phyloP scores from a whole-genome alignment of 306 rosid species.

The Quercus mongolica region DNA sequence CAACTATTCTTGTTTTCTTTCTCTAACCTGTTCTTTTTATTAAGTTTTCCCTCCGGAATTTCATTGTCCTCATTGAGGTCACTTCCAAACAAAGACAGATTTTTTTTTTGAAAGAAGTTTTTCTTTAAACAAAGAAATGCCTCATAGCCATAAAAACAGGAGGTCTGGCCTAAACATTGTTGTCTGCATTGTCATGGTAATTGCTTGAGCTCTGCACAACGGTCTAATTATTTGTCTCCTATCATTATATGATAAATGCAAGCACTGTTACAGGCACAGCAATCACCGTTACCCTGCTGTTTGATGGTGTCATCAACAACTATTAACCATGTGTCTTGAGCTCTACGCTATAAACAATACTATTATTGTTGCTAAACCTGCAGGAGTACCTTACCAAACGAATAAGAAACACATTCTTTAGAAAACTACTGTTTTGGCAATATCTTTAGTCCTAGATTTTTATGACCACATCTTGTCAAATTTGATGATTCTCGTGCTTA shows the following conservation, averaged over 20 bases:
- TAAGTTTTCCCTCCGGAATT: neutral
- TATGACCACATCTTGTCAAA: no score
- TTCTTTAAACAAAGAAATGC: neutral
- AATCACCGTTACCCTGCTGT: neutral
- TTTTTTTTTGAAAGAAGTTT: no score
- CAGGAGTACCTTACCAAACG: neutral
- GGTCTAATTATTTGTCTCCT: neutral
- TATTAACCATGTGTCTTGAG: neutral
- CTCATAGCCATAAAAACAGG: neutral
- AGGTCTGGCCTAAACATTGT: neutral
- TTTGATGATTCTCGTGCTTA: no score
- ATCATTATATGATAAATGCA: neutral
- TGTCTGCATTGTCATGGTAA: neutral
- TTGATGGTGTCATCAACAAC: neutral
- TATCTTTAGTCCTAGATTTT: no score
- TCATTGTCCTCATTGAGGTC: neutral
- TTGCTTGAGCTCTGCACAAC: neutral
- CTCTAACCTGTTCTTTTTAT: neutral
- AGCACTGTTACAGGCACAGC: no score
- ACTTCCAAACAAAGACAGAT: neutral
- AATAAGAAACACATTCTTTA: no score
- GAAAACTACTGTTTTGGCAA: no score
- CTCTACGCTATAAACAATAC: neutral
- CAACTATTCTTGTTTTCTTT: neutral
- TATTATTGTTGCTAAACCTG: neutral